Evolutionary conservation across 495 filamentous ascomycete species (phyloP), one percentile per base, ranked within the genome.

Genomic region (Wilcoxina mikolae): DNA sequence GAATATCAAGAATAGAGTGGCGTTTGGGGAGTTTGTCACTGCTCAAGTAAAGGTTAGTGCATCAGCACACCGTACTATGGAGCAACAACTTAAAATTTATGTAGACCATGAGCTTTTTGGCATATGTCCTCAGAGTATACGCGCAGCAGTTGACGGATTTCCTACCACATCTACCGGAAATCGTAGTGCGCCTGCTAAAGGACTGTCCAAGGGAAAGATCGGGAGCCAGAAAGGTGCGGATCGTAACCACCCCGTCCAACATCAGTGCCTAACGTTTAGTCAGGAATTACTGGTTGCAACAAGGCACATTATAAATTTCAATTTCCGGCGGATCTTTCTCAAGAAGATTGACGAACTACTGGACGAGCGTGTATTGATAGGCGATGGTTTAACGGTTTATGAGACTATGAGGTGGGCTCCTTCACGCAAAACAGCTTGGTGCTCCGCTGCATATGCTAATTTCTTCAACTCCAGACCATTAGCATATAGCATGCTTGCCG

Each of bases 301-400:
- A 56, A 78, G 93, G 12, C 93, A 99, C 63, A 96, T 95, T 60
- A 95, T 96, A 69, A 99, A 99, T 68, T 96, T 95, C 71, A 95
- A 95, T 65, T 96, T 95, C 58, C 74, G 93, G 51, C 91, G 85
- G 65, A 94, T 98, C 20, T 99, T 96, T 67, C 71, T 95, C 26
- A 81, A 79, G 33, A 94, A 90, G 68, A 95, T 99, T 64, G 87
- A 95, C 60, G 87, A 95, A 63, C 77, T 99, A 38, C 71, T 99
- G 25, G 93, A 99, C 57, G 87, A 95, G 70, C 72, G 85, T 55
- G 95, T 88, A 0, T 68, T 99, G 33, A 93, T 96, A 53, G 93
- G 93, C 10, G 93, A 99, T 70, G 90, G 91, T 1, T 70, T 96
- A 24, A 96, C 93, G 0, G 91, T 96, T 1, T 94, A 95, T 63